A percentile compares a stretch with the other conserved stretches of the same genome.
phyloP scores from a whole-genome alignment of 768 basidiomycete species.

The Cystofilobasidium ferigula region DNA sequence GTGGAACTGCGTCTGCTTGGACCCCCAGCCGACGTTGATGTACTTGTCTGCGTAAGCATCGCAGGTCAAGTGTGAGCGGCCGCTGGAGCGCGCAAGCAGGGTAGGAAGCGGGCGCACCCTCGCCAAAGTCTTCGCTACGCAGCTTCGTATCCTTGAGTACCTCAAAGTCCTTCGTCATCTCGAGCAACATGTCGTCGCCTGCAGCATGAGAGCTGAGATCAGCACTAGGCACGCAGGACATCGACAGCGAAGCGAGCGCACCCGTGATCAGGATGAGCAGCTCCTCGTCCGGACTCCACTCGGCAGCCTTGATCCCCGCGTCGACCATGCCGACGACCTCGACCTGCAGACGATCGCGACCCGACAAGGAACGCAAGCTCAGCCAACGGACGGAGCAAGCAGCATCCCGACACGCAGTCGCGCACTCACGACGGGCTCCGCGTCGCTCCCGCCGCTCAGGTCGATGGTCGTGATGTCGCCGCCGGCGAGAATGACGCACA shows the following conservation, averaged over 20 bases:
- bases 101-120: slow-evolving; percentile 46
- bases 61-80: slow-evolving; percentile 13
- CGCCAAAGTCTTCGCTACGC: slow-evolving; percentile 67
- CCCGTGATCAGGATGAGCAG: slow-evolving; percentile 73
- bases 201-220: slow-evolving; percentile 1
- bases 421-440: slow-evolving; percentile 27
- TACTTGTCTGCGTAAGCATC: slow-evolving; percentile 55
- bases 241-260: slow-evolving; percentile 30
- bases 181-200: slow-evolving; percentile 68
- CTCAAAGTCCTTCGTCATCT: slow-evolving; percentile 83
- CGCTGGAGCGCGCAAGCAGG: neutral
- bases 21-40: slow-evolving; percentile 96
- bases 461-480: slow-evolving; percentile 72
- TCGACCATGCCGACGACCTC: slow-evolving; percentile 83
- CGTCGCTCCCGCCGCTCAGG: slow-evolving; percentile 36
- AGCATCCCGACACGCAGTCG: too few relatives aligned
- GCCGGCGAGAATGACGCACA: slow-evolving; percentile 57
- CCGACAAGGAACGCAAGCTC: neutral
- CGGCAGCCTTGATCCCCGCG: slow-evolving; percentile 64
- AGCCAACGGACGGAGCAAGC: neutral
- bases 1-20: slow-evolving; percentile 92
- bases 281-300: slow-evolving; percentile 87
- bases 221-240: neutral
- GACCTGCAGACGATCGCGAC: slow-evolving; percentile 40
- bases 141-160: slow-evolving; percentile 68